phyloP scores from a whole-genome alignment of 2,329 filamentous ascomycete genomes.

The Colletotrichum plurivorum region DNA sequence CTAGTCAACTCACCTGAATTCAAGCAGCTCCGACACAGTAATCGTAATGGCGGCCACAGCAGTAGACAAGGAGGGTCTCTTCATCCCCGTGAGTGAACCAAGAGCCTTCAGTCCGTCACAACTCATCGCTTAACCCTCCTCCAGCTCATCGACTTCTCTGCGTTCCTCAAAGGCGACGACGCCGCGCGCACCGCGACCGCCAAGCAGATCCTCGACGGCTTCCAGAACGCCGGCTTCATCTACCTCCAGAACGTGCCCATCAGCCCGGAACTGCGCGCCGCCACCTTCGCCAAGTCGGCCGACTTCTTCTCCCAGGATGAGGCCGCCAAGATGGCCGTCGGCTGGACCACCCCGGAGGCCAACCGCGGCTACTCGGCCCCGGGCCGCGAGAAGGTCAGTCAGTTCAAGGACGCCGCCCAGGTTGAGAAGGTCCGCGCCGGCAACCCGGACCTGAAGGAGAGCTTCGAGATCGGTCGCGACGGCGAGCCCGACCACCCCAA shows the following conservation, averaged over 20 bases:
- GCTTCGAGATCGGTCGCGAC: slow-evolving; percentile 75
- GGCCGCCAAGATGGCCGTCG: slow-evolving; percentile 74
- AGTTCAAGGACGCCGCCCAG: slow-evolving; percentile 66
- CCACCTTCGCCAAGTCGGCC: slow-evolving; percentile 77
- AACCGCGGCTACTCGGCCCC: slow-evolving; percentile 81
- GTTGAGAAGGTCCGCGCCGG: slow-evolving; percentile 70
- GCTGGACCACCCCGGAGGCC: slow-evolving; percentile 79
- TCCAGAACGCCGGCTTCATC: slow-evolving; percentile 90
- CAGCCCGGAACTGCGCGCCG: slow-evolving; percentile 67
- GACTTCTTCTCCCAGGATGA: slow-evolving; percentile 78
- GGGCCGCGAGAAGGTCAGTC: slow-evolving; percentile 80
- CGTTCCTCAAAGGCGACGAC: slow-evolving; percentile 76
- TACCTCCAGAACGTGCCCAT: slow-evolving; percentile 89
- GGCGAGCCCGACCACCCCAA: slow-evolving; percentile 76
- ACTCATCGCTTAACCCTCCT: slow-evolving; percentile 22
- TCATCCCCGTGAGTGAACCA: slow-evolving; percentile 65
- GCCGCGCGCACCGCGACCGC: slow-evolving; percentile 76
- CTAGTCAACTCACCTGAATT: not conserved
- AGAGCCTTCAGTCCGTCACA: slow-evolving; percentile 44
- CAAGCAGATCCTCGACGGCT: slow-evolving; percentile 80
- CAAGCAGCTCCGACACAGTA: not conserved
- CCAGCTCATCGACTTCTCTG: slow-evolving; percentile 84
- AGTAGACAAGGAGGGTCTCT: slow-evolving; percentile 65
- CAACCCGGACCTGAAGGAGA: slow-evolving; percentile 77
- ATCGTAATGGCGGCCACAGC: slow-evolving; percentile 56